Conservation (phyloP, 225 moss, liverwort and hornwort species). For the Bryoerythrophyllum caledonicum region DNA sequence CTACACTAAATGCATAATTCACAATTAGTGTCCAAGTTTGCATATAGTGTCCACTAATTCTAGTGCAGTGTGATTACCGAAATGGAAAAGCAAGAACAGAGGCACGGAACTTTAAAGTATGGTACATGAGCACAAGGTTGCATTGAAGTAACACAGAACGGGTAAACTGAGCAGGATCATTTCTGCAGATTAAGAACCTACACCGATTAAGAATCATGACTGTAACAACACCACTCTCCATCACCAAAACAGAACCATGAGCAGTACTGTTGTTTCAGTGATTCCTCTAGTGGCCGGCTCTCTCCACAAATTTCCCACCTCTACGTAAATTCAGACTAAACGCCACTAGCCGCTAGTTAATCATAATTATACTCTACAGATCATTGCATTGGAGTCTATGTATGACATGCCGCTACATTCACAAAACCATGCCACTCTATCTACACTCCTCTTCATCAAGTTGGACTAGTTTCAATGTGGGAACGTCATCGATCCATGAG, state of each 20-base stretch:
- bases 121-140: background rate
- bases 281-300: background rate
- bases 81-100: background rate
- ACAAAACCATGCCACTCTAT: background rate
- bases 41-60: too few species aligned
- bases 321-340: background rate
- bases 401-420: background rate
- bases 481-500: background rate
- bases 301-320: constrained; percentile 1
- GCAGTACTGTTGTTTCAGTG: background rate
- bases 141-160: background rate
- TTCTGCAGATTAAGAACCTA: background rate
- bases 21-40: too few species aligned
- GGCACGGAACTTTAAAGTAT: background rate
- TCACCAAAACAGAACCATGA: background rate
- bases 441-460: constrained; percentile 26
- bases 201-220: background rate
- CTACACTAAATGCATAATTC: too few species aligned
- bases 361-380: background rate
- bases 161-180: background rate
- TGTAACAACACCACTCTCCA: background rate
- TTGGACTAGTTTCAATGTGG: background rate
- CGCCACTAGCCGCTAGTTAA: background rate
- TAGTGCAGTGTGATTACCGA: background rate
- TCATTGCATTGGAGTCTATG: background rate